These are phyloP conservation scores for Puya raimondii DNA, from an alignment of 176 grass and related monocot species.

Conservation along the genomic window DNA sequence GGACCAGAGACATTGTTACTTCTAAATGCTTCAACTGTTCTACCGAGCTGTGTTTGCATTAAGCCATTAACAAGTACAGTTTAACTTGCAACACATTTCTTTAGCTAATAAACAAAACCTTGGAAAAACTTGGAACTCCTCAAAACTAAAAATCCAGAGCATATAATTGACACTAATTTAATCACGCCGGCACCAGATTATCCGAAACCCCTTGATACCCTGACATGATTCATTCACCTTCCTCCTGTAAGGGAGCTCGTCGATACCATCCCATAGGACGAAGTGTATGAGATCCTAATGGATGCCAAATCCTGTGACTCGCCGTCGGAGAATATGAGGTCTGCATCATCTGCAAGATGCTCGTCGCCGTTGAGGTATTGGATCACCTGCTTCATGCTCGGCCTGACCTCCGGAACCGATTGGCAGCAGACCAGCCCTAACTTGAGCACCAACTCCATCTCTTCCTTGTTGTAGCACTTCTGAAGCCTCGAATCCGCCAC, in stretches of 20 bases:
- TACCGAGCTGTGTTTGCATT: no score
- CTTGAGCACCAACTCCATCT: constrained; percentile 34
- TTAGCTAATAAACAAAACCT: no score
- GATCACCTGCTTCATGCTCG: constrained; percentile 33
- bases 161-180: no score
- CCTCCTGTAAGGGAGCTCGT: constrained; percentile 16
- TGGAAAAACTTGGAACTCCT: no score
- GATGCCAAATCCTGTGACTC: constrained; percentile 1
- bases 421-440: constrained; percentile 38
- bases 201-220: no score
- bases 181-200: no score
- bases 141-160: no score
- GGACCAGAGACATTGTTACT: no score
- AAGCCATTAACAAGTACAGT: no score
- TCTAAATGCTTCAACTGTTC: no score
- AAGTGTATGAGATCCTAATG: constrained; percentile 13
- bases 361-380: constrained; percentile 27
- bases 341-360: constrained; percentile 11
- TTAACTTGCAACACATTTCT: no score
- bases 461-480: constrained; percentile 14
- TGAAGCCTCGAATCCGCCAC: constrained; percentile 25
- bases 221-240: constrained; percentile 6
- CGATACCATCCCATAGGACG: constrained; percentile 19
- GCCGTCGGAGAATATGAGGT: constrained; percentile 21
- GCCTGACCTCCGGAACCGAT: constrained; percentile 27